Base-by-base conservation (phyloP, 1,139 yeast species). In the Magnusiomyces ingens region DNA sequence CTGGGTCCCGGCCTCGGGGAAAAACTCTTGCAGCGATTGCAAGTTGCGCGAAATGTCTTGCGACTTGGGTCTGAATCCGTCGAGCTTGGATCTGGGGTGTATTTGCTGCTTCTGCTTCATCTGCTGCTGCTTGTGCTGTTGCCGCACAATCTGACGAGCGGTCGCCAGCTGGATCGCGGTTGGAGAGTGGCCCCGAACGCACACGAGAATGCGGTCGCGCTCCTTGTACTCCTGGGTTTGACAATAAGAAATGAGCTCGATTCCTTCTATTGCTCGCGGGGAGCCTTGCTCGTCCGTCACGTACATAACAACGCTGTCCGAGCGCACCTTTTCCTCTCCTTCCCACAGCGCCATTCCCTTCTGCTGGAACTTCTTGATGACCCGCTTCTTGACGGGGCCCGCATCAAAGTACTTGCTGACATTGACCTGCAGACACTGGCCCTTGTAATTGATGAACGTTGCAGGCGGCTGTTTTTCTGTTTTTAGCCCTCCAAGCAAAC, bases 21-120 rank as follows among this genome's bases (percentile, higher is more conserved):
- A 93, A 67, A 87, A 93, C 60, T 91, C 96, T 1, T 90, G 85
- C 62, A 93, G 74, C 64, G 91, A 90, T 1, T 90, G 85, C 62
- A 93, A 74, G 65, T 93, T 90, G 12, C 93, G 84, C 1, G 96
- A 88, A 59, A 93, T 93, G 64, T 90, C 78, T 66, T 90, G 96
- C 59, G 94, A 84, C 1, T 97, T 93, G 12, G 99, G 99, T 63
- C 98, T 76, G 65, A 89, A 96, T 15, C 95, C 95, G 65, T 85
- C 85, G 59, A 88, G 74, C 64, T 62, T 73, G 29, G 37, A n/a
- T 13, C 3, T 5, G n/a, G 29, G 13, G 21, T 42, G n/a, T 19
- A 12, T 15, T n/a, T 17, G 21, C 13, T 37, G 37, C 43, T 10
- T 29, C 43, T 8, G 60, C 49, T 11, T 42, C 41, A n/a, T 38